phyloP scores from a whole-genome alignment of 441 rosid genomes.

The Hura crepitans region DNA sequence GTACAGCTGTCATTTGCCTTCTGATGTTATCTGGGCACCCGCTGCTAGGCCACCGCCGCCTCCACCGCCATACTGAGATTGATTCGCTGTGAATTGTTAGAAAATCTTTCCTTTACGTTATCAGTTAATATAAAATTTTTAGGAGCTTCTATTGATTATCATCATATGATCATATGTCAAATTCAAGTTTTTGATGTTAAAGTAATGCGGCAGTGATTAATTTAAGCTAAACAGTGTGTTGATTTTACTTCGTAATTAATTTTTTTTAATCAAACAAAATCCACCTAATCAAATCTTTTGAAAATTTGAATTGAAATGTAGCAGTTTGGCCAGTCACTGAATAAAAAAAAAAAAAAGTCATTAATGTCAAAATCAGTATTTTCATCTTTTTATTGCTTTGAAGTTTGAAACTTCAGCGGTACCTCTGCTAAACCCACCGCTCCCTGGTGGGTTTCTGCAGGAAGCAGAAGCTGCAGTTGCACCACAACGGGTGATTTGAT shows the following conservation, averaged over 20 bases:
- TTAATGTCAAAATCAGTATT: background rate
- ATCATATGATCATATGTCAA: background rate
- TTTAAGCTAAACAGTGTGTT: background rate
- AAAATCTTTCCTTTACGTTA: background rate
- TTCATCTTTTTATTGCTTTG: constrained; percentile 19
- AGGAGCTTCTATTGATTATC: background rate
- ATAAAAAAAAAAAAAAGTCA: too few species aligned
- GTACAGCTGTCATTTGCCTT: constrained; percentile 57
- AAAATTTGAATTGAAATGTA: too few species aligned
- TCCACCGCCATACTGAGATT: constrained; percentile 41
- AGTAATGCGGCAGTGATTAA: background rate
- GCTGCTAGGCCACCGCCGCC: constrained; percentile 57
- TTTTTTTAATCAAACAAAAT: too few species aligned
- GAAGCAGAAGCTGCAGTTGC: background rate
- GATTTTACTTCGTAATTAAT: too few species aligned
- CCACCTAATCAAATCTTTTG: too few species aligned
- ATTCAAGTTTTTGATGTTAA: background rate
- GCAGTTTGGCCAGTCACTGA: too few species aligned
- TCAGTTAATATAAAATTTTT: background rate
- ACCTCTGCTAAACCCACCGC: background rate
- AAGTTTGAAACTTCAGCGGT: constrained; percentile 23
- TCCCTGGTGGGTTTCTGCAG: background rate
- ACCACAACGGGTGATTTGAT: constrained; percentile 9
- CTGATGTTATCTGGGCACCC: constrained; percentile 77
- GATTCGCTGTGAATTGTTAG: background rate